These are phyloP conservation scores for Malus hybrid DNA, from an alignment of 331 rosid species.

Conservation along the genomic window DNA sequence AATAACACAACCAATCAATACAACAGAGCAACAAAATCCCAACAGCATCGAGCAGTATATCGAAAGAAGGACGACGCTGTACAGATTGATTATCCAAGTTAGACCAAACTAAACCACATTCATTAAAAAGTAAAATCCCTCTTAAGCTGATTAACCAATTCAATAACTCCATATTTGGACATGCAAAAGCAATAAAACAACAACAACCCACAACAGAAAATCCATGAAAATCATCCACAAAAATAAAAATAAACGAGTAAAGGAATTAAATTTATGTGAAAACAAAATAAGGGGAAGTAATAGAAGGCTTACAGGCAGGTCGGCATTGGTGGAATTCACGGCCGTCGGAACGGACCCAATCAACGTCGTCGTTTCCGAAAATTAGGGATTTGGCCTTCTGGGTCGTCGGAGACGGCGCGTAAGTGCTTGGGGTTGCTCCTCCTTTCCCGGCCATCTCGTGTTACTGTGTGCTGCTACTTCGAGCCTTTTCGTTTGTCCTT, in stretches of 20 bases:
- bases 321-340: constrained; percentile 88
- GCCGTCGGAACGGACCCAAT: constrained; percentile 61
- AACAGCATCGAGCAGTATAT: neutral
- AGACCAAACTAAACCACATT: neutral
- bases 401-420: constrained; percentile 48
- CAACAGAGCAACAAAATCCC: neutral
- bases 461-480: neutral
- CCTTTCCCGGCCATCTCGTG: constrained; percentile 54
- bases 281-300: neutral
- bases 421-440: constrained; percentile 51
- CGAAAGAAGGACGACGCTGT: neutral
- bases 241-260: neutral
- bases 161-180: neutral
- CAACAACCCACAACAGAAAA: neutral
- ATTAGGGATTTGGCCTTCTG: constrained; percentile 17
- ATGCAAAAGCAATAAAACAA: neutral
- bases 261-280: neutral
- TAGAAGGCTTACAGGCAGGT: constrained; percentile 58
- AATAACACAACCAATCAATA: neutral
- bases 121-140: neutral
- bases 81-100: neutral
- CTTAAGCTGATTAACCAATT: neutral
- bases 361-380: constrained; percentile 24
- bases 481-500: neutral
- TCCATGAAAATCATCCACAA: too few relatives aligned